Base-by-base conservation (phyloP, 2,329 filamentous ascomycete genomes). In the Aspergillus udagawae region DNA sequence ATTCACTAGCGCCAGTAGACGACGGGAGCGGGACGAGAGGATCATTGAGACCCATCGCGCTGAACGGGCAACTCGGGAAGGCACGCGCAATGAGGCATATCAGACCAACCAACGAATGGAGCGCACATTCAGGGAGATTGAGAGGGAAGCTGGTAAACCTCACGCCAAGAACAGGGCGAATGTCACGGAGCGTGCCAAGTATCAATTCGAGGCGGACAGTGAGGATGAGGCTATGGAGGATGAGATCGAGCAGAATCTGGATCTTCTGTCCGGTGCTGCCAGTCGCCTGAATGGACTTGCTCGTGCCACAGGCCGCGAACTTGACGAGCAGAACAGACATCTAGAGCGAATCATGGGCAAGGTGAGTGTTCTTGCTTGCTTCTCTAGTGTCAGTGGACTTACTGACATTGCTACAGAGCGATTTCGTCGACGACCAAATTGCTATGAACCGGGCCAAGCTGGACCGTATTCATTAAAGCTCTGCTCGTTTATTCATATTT, bases 381-480 rank as follows among this genome's bases (percentile, higher is more conserved):
- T 10, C 12, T 28, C 20, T 55, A 21, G 10, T 27, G 3, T 21
- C 10, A 10, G 21, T 42, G 25, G 4, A 44, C 10, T 35, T 12
- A 35, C 69, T 73, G 64, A 74, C 55, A 59, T 49, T 41, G 17
- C 28, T 61, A 27, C 72, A 91, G 90, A 93, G 87, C 76, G 91
- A 96, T 72, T 83, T 81, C 65, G 90, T 96, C 64, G 89, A 92
- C 73, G 89, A 93, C 64, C 84, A 89, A 69, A 90, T 93, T 67
- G 85, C 86, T 57, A 86, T 91, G 83, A 92, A 92, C 79, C 82
- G 88, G 63, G 85, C 87, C 67, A 83, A 85, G 65, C 72, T 92
- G 72, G 85, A 88, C 67, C 82, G 87, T 41, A 77, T 77, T 59
- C 73, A 64, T 61, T 77, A 71, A 59, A 47, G n/a, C 8, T 10